phyloP scores from a whole-genome alignment of 2,329 filamentous ascomycete species.

The Colletotrichum shisoi region DNA sequence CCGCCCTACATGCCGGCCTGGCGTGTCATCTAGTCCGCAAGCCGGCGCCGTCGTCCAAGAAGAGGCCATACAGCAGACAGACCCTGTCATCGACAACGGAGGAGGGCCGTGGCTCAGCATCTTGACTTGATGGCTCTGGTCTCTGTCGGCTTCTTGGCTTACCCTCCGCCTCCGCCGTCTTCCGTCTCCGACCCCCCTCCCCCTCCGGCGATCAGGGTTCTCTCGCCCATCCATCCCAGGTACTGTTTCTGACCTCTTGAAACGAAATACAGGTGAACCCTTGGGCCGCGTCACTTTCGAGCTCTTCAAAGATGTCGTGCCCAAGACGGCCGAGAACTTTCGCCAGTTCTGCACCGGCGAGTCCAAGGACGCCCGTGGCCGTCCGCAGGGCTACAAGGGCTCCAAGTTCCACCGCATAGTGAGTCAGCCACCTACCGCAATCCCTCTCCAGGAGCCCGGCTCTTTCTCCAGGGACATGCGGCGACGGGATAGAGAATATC shows the following conservation, averaged over 20 bases:
- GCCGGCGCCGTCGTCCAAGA: background rate
- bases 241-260: constrained; percentile 7
- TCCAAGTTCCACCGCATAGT: constrained; percentile 94
- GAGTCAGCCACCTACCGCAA: constrained; percentile 48
- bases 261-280: constrained; percentile 70
- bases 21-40: background rate
- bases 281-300: constrained; percentile 90
- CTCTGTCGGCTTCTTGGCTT: background rate
- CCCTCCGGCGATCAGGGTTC: background rate
- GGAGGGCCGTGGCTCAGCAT: background rate
- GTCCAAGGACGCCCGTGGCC: constrained; percentile 77
- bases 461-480: background rate
- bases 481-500: constrained; percentile 10
- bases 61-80: background rate
- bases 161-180: background rate
- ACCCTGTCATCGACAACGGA: too few species aligned
- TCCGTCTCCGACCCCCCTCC: background rate
- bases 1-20: background rate
- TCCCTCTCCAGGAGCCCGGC: background rate
- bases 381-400: constrained; percentile 92
- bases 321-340: constrained; percentile 94
- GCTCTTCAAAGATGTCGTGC: constrained; percentile 83
- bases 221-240: background rate
- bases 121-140: background rate
- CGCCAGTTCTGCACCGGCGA: constrained; percentile 97